Percentiles rank a stretch among this genome's conserved stretches.
These are phyloP conservation scores for Sisymbrium altissimum DNA, from an alignment of 345 rosid genomes.

Conservation along the genomic window DNA sequence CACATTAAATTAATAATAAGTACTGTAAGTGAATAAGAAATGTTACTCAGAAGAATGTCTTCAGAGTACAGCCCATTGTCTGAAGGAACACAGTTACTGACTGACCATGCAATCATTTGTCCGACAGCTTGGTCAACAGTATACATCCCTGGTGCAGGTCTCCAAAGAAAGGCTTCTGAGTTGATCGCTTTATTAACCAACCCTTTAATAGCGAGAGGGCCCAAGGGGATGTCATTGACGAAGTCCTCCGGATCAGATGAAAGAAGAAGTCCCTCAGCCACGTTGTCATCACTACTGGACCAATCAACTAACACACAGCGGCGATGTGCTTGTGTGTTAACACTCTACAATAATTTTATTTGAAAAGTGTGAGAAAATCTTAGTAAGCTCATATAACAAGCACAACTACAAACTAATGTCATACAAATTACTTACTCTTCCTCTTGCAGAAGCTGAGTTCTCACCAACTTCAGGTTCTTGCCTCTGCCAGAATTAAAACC, in stretches of 20 bases:
- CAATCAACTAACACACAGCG: background rate
- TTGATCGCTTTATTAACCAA: background rate
- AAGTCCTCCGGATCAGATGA: background rate
- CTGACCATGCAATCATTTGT: background rate
- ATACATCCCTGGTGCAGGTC: background rate
- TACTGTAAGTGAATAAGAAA: background rate
- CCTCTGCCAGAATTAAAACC: background rate
- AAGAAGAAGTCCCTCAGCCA: background rate
- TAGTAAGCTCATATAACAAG: background rate
- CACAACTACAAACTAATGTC: background rate
- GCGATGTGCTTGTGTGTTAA: background rate
- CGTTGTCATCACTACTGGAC: background rate
- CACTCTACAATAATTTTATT: background rate
- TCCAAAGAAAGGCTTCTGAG: background rate
- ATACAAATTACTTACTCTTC: background rate
- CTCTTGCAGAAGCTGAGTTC: background rate
- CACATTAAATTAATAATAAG: no score
- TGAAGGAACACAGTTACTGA: background rate
- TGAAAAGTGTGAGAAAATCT: background rate
- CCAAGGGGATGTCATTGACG: background rate
- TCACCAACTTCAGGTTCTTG: background rate
- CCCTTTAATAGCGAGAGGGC: background rate
- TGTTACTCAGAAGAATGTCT: background rate
- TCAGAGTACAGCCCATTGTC: background rate
- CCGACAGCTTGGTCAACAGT: background rate